Conservation (phyloP, 2,329 filamentous ascomycete species). For the Chaetomiaceae sp. region DNA sequence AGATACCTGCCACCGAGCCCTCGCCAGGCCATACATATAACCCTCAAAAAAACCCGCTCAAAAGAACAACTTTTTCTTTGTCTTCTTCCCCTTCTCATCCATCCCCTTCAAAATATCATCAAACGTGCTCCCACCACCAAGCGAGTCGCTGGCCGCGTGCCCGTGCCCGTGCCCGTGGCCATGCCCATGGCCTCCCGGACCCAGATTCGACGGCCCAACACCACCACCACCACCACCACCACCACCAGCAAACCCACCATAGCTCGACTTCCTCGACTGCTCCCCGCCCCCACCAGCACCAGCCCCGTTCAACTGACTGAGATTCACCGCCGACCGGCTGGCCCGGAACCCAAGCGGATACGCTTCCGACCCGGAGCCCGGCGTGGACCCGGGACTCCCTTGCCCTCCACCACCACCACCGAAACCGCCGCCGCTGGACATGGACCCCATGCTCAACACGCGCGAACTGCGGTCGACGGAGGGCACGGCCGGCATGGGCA, state of each 20-base stretch:
- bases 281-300: not conserved
- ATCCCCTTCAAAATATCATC: conserved; percentile 37
- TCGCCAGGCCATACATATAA: too few species aligned
- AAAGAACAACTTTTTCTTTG: conserved; percentile 28
- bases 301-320: not conserved
- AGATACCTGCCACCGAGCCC: too few species aligned
- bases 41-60: conserved; percentile 6
- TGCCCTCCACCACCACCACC: not conserved
- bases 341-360: conserved; percentile 8
- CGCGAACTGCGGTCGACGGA: conserved; percentile 14
- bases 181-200: not conserved
- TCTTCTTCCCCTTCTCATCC: conserved; percentile 29
- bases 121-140: conserved; percentile 31
- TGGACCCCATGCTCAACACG: conserved; percentile 12
- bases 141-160: not conserved
- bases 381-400: not conserved
- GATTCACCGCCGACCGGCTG: conserved; percentile 18
- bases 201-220: conserved; percentile 3
- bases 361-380: too few species aligned
- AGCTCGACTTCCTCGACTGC: conserved; percentile 14
- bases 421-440: not conserved
- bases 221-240: not conserved
- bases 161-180: not conserved
- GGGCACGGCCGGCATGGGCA: conserved; percentile 22
- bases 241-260: conserved; percentile 10